Conservation (phyloP, 2,329 filamentous ascomycete genomes). For the Penicillium capsulatum region DNA sequence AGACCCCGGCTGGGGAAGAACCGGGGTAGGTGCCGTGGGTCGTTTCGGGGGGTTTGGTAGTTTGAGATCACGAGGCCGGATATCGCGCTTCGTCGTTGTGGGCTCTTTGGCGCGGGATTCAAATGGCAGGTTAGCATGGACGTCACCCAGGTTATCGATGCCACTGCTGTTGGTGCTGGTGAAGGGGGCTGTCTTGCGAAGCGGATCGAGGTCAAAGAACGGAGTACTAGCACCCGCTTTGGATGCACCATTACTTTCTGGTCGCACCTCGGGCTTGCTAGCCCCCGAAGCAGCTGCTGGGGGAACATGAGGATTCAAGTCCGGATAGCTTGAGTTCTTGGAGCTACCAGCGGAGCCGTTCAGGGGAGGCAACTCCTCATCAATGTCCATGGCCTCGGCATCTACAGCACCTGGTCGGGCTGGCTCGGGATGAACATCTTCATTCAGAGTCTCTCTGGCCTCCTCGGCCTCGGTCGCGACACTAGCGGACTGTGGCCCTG, state of each 20-base stretch:
- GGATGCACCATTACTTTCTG: constrained; percentile 4
- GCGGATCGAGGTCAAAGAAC: constrained; percentile 48
- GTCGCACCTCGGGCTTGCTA: constrained; percentile 11
- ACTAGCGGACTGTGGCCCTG: constrained; percentile 32
- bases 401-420: constrained; percentile 23
- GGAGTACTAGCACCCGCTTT: constrained; percentile 16
- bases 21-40: constrained; percentile 38
- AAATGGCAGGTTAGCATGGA: constrained; percentile 56
- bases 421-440: constrained; percentile 16
- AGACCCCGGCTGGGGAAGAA: constrained; percentile 28
- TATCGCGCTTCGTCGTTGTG: constrained; percentile 39
- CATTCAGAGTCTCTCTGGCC: constrained; percentile 29
- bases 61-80: constrained; percentile 38
- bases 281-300: constrained; percentile 9
- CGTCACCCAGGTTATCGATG: constrained; percentile 51
- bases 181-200: constrained; percentile 50
- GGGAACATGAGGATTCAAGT: constrained; percentile 13
- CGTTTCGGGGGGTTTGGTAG: constrained; percentile 52
- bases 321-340: constrained; percentile 16
- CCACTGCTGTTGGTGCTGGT: constrained; percentile 44
- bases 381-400: constrained; percentile 47
- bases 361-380: constrained; percentile 33
- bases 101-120: constrained; percentile 49
- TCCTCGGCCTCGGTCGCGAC: constrained; percentile 41
- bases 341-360: constrained; percentile 3